Percentiles rank a stretch among this genome's conserved stretches.
Conservation (phyloP, 169 alveolate genomes). For the Theileria orientalis region DNA sequence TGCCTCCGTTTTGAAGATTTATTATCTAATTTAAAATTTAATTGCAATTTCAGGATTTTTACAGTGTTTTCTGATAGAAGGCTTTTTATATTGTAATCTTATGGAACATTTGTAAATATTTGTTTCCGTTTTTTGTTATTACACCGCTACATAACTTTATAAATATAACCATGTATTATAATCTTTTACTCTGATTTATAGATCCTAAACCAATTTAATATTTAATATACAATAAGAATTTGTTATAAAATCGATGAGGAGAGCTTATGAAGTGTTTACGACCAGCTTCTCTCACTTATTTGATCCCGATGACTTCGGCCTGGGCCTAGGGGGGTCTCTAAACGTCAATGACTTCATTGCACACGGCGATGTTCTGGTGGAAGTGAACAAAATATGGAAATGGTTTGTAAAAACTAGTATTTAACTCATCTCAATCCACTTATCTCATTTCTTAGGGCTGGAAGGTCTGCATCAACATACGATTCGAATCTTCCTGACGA, state of each 20-base stretch:
- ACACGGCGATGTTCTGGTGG: constrained; percentile 49
- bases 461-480: constrained; percentile 1
- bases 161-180: too few relatives aligned
- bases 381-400: constrained; percentile 27
- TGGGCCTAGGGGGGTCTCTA: constrained; percentile 36
- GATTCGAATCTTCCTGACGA: constrained; percentile 22
- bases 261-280: constrained; percentile 38
- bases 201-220: background rate
- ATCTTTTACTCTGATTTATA: too few relatives aligned
- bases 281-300: constrained; percentile 23
- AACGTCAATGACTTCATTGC: constrained; percentile 34
- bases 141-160: too few relatives aligned
- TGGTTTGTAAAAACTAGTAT: constrained; percentile 21
- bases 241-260: constrained; percentile 13
- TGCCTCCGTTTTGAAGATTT: too few relatives aligned
- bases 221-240: background rate
- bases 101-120: too few relatives aligned
- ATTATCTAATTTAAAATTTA: too few relatives aligned
- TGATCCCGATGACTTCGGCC: constrained; percentile 29
- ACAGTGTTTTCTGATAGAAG: too few relatives aligned
- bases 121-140: too few relatives aligned
- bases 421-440: background rate
- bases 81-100: too few relatives aligned
- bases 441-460: constrained; percentile 19
- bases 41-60: too few relatives aligned